phyloP scores from a whole-genome alignment of 1,284 basidiomycete species.

The Pascua guehoae region DNA sequence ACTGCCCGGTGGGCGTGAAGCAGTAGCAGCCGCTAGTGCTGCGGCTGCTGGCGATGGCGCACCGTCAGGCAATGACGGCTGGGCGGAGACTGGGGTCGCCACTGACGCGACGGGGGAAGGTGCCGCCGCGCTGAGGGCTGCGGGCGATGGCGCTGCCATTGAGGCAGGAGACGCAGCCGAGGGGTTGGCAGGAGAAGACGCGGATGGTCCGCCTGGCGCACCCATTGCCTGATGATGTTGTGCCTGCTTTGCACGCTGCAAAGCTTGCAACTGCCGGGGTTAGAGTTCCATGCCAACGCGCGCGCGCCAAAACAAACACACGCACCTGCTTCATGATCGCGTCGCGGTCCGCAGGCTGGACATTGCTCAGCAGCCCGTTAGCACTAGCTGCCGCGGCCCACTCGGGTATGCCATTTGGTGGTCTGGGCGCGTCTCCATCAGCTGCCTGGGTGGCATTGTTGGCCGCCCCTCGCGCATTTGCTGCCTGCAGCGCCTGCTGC shows the following conservation, averaged over 20 bases:
- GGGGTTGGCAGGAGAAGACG: slow-evolving; percentile 11
- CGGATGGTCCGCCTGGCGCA: slow-evolving; percentile 1
- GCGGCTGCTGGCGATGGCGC: slow-evolving; percentile 2
- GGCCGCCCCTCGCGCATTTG: slow-evolving; percentile 3
- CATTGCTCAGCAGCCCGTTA: slow-evolving; percentile 16
- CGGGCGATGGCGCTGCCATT: slow-evolving; percentile 8
- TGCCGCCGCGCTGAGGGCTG: slow-evolving; percentile 9
- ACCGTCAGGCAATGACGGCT: slow-evolving; percentile 6
- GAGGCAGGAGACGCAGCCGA: slow-evolving; percentile 11
- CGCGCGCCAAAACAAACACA: neutral
- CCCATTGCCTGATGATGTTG: slow-evolving; percentile 5
- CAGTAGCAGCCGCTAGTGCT: neutral
- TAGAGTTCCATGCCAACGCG: neutral
- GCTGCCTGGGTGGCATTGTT: neutral
- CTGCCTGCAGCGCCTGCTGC: slow-evolving; percentile 24
- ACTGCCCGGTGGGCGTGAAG: neutral
- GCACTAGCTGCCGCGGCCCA: slow-evolving; percentile 15
- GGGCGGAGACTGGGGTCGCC: slow-evolving; percentile 3
- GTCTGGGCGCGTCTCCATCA: neutral
- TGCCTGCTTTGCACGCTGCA: slow-evolving; percentile 29
- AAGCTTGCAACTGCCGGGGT: slow-evolving; percentile 28
- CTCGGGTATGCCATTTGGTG: slow-evolving; percentile 12
- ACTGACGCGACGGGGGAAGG: slow-evolving; percentile 2
- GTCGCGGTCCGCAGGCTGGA: slow-evolving; percentile 29
- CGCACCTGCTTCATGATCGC: slow-evolving; percentile 44